Conservation (phyloP, 2,329 filamentous ascomycete genomes). For the Phialophora macrospora region DNA sequence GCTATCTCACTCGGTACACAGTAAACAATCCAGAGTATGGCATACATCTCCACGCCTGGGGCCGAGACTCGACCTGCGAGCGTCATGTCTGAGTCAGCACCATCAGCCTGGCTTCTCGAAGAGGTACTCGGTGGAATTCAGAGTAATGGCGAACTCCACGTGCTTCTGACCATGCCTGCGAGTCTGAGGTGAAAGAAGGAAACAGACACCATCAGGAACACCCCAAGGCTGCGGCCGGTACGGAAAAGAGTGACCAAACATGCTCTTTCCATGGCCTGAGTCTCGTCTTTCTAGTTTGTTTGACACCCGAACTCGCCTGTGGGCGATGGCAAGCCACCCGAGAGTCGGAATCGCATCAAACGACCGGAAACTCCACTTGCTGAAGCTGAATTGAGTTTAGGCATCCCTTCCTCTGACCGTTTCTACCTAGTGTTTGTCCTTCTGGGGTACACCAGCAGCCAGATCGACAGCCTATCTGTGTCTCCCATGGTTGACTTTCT, state of each 20-base stretch:
- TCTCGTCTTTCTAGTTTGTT: not conserved
- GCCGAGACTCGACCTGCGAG: not conserved
- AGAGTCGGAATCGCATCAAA: not conserved
- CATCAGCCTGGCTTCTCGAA: conserved; percentile 3
- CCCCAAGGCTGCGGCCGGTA: not conserved
- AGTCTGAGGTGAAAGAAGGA: not conserved
- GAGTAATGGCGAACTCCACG: not conserved
- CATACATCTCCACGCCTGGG: not conserved
- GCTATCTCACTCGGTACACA: not conserved
- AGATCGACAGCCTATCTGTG: conserved; percentile 9
- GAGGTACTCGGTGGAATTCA: not conserved
- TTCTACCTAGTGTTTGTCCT: conserved; percentile 3
- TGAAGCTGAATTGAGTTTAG: conserved; percentile 8
- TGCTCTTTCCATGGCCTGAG: not conserved
- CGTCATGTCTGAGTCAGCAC: conserved; percentile 11
- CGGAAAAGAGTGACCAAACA: not conserved
- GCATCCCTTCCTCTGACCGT: conserved; percentile 2
- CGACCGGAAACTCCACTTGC: conserved; percentile 4
- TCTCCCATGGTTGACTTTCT: not conserved
- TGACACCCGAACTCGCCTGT: conserved; percentile 7
- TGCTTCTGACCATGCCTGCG: not conserved
- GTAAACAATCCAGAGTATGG: not conserved
- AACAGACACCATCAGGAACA: not conserved
- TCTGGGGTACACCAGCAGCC: conserved; percentile 3
- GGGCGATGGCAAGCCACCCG: conserved; percentile 7